Evolutionary conservation across 805 yeast species (phyloP).

Genomic region (Candida nemodendra): DNA sequence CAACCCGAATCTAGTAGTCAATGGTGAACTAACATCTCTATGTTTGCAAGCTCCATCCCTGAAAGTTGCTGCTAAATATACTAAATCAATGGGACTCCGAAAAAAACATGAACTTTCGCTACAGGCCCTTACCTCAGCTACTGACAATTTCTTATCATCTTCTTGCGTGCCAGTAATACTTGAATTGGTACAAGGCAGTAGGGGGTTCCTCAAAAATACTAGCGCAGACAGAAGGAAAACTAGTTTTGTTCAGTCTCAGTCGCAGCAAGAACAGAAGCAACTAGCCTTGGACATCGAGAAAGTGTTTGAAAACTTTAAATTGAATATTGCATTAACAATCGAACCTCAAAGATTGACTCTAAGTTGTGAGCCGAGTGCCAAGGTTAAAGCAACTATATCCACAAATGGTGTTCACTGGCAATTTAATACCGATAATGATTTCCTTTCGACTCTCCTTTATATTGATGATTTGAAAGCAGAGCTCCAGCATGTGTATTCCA

Average conservation of each 20-base stretch:
- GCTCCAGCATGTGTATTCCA: constrained; percentile 85
- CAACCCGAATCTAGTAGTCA: constrained; percentile 42
- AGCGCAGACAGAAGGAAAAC: constrained; percentile 9
- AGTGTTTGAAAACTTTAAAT: constrained; percentile 53
- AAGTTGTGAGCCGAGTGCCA: constrained; percentile 93
- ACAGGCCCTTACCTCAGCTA: constrained; percentile 62
- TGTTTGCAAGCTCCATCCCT: constrained; percentile 76
- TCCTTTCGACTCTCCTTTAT: constrained; percentile 41
- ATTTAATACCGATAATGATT: constrained; percentile 48
- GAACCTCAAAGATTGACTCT: constrained; percentile 73
- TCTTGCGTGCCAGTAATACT: constrained; percentile 75
- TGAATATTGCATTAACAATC: constrained; percentile 61
- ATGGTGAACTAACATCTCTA: constrained; percentile 48
- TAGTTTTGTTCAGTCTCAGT: background rate
- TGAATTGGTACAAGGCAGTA: constrained; percentile 54
- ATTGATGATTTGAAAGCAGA: constrained; percentile 64
- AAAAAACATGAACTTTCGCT: constrained; percentile 47
- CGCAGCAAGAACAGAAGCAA: constrained; percentile 8
- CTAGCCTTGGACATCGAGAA: constrained; percentile 38
- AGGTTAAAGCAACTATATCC: constrained; percentile 82
- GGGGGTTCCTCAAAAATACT: constrained; percentile 42
- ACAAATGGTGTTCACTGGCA: constrained; percentile 64
- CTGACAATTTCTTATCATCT: constrained; percentile 69
- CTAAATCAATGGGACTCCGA: constrained; percentile 32
- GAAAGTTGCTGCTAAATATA: constrained; percentile 53